phyloP scores from a whole-genome alignment of 2,329 filamentous ascomycete species.

The Phaeosphaeriaceae sp. region DNA sequence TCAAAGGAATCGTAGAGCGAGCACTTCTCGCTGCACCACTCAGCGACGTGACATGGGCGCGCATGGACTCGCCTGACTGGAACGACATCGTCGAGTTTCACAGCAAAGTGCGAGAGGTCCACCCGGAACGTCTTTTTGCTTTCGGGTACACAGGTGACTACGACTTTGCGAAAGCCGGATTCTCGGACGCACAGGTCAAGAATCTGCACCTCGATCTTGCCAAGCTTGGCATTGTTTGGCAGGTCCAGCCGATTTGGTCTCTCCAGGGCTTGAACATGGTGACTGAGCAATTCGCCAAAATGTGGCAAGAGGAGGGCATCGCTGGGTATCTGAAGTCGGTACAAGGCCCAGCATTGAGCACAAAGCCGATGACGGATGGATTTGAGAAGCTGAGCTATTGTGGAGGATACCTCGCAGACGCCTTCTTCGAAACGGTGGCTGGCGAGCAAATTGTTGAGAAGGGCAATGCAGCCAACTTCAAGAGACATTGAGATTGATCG shows the following conservation, averaged over 20 bases:
- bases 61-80: slow-evolving; percentile 48
- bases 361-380: slow-evolving; percentile 41
- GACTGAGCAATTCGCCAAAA: slow-evolving; percentile 44
- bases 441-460: slow-evolving; percentile 30
- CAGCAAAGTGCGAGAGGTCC: slow-evolving; percentile 43
- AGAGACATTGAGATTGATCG: slow-evolving; percentile 6
- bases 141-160: slow-evolving; percentile 52
- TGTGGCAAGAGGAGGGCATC: slow-evolving; percentile 48
- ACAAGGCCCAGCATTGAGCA: slow-evolving; percentile 31
- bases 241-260: slow-evolving; percentile 53
- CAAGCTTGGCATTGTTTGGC: slow-evolving; percentile 51
- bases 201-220: slow-evolving; percentile 45
- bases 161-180: slow-evolving; percentile 47
- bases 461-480: slow-evolving; percentile 10
- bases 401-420: slow-evolving; percentile 48
- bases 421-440: slow-evolving; percentile 47
- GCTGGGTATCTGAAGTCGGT: slow-evolving; percentile 44
- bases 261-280: slow-evolving; percentile 47
- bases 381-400: slow-evolving; percentile 49
- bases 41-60: slow-evolving; percentile 49
- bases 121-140: slow-evolving; percentile 48
- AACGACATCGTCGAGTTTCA: slow-evolving; percentile 50
- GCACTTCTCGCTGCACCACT: slow-evolving; percentile 47
- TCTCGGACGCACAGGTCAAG: slow-evolving; percentile 40
- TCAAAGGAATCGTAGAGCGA: slow-evolving; percentile 44